These are phyloP conservation scores for Chytriomyces hyalinus DNA, from an alignment of 192 early-diverging fungal species.

Conservation along the genomic window DNA sequence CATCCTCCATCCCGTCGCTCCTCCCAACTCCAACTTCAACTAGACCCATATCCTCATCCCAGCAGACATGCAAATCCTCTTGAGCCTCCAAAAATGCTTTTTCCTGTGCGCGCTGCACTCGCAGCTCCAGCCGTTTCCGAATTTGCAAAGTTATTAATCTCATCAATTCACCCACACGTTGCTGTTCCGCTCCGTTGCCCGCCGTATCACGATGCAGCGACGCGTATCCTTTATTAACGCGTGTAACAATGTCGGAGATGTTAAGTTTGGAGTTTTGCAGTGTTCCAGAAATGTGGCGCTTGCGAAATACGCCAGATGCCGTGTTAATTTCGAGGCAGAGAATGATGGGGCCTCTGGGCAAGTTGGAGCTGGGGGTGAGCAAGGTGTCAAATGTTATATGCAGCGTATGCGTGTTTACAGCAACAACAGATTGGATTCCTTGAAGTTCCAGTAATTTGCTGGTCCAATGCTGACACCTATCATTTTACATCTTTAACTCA, in stretches of 20 bases:
- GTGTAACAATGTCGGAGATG: slow-evolving; percentile 24
- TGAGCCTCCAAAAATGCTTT: slow-evolving; percentile 9
- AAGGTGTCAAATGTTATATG: not conserved
- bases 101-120: not conserved
- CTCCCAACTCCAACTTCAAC: slow-evolving; percentile 27
- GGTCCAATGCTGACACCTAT: slow-evolving; percentile 35
- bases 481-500: not conserved
- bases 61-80: slow-evolving; percentile 22
- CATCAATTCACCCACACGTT: not conserved
- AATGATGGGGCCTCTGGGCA: too few species aligned
- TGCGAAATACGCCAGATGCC: too few species aligned
- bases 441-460: slow-evolving; percentile 30
- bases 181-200: too few species aligned
- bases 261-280: slow-evolving; percentile 2
- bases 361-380: too few species aligned
- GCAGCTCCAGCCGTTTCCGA: too few species aligned
- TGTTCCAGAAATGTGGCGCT: too few species aligned
- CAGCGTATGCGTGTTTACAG: slow-evolving; percentile 7
- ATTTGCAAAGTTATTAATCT: not conserved
- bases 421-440: slow-evolving; percentile 8
- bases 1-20: not conserved
- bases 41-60: slow-evolving; percentile 25
- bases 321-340: too few species aligned
- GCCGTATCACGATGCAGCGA: too few species aligned
- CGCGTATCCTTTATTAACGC: too few species aligned